Evolutionary conservation across 768 basidiomycete genomes (phyloP), one percentile per base, ranked within the genome.

Genomic region (Boletales sp.): DNA sequence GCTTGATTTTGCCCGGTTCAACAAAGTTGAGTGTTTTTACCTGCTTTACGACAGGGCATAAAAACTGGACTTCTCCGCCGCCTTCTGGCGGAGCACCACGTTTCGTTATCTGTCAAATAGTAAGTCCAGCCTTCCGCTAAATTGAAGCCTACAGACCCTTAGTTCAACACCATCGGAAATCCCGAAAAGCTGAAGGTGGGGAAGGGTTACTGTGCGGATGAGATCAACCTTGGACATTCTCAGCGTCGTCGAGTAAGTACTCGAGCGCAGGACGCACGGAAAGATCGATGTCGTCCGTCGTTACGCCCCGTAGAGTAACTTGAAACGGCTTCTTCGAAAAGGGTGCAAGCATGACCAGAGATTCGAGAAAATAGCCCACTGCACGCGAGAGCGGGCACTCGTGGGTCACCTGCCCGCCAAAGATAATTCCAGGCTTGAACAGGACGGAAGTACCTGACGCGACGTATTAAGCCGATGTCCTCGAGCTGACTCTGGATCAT

Each of bases 351-450:
- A 91, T 89, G 17, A 97, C 73, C 2, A 97, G 60, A 13, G 93
- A 86, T 63, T 98, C 97, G 11, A 98, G 73, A 64, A 90, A 98
- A 71, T 98, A 99, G 11, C 97, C 97, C 39, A 98, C 78, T 27
- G 90, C 87, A 37, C 94, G 80, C 11, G 91, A 89, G 15, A 86
- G 72, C 17, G 94, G 90, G 61, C 95, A 97, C 18, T 95, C 90
- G 65, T 98, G 94, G 5, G 75, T 75, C 53, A 92, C 68, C 11
- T 71, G 65, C 3, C 97, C 97, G 7, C 95, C 94, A 21, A 82
- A 77, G 47, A 98, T 87, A 43, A 97, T 74, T 4, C 97, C 97
- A 17, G 97, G 97, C 65, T 92, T 94, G 43, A 99, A 73, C 15
- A 97, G 76, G 56, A 99, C 75, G 3, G 92, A 83, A 46, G 95